Evolutionary conservation across 2,329 filamentous ascomycete genomes (phyloP).

Genomic region (Colletotrichum karsti): DNA sequence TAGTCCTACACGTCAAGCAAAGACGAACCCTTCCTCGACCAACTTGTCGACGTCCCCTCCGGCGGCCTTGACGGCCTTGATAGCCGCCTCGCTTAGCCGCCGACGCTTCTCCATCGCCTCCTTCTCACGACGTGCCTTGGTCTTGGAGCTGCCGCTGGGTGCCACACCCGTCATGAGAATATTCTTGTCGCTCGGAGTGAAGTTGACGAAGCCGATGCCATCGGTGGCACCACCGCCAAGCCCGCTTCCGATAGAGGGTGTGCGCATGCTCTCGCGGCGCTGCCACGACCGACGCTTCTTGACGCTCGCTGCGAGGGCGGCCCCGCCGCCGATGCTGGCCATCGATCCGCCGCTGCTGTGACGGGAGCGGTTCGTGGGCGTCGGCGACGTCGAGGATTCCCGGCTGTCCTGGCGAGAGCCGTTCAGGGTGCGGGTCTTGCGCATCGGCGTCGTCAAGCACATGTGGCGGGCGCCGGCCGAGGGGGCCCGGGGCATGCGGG

Average conservation of each 20-base stretch:
- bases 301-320: slow-evolving; percentile 49
- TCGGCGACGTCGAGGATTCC: slow-evolving; percentile 43
- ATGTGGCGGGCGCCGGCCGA: slow-evolving; percentile 62
- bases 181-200: slow-evolving; percentile 80
- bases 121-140: slow-evolving; percentile 89
- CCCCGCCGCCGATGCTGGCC: slow-evolving; percentile 39
- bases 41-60: slow-evolving; percentile 72
- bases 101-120: slow-evolving; percentile 83
- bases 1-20: background rate
- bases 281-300: slow-evolving; percentile 44
- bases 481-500: slow-evolving; percentile 60
- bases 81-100: slow-evolving; percentile 72
- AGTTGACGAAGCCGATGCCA: slow-evolving; percentile 82
- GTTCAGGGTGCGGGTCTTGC: slow-evolving; percentile 52
- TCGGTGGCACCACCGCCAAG: slow-evolving; percentile 39
- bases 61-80: slow-evolving; percentile 74
- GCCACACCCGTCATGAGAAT: slow-evolving; percentile 90
- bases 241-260: slow-evolving; percentile 36
- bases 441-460: slow-evolving; percentile 46
- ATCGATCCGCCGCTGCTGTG: slow-evolving; percentile 49
- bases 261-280: slow-evolving; percentile 37
- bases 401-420: slow-evolving; percentile 33
- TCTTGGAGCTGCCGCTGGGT: slow-evolving; percentile 90
- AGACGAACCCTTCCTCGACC: slow-evolving; percentile 57
- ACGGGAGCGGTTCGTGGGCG: slow-evolving; percentile 43